Evolutionary conservation across 768 basidiomycete genomes (phyloP), one percentile per base, ranked within the genome.

Genomic region (Mycena metata): DNA sequence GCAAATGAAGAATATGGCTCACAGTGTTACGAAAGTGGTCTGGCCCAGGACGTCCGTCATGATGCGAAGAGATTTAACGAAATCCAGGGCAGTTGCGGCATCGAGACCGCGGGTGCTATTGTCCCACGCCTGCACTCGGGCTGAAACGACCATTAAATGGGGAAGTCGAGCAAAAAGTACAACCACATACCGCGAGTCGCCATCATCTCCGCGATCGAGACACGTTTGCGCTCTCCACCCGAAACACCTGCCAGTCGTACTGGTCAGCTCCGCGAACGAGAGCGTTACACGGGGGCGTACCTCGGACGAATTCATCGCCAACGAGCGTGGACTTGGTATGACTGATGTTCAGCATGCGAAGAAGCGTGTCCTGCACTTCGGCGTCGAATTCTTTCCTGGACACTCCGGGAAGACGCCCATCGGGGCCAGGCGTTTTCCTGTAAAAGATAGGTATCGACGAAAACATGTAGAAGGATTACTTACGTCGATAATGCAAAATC

Each of bases 171-270:
- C 15, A 42, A 21, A n/a, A 6, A 45, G 42, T 39, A 3, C 10
- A 3, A 12, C 23, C 6, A 33, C 58, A 11, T 58, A 67, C 66
- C 66, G 57, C 92, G 89, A 2, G 91, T 92, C 1, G 92, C 86
- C 88, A 94, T 90, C 87, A 93, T 94, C 79, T 96, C 95, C 13
- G 92, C 91, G 72, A 96, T 96, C 64, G 90, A 90, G 17, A 96
- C 90, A 47, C 85, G 85, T 68, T 96, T 96, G 58, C 90, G 85
- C 74, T 94, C 93, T 21, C 93, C 93, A 47, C 93, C 93, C 0
- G 90, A 91, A 16, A 94, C 88, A 24, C 92, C 66, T 67, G 7
- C 33, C 23, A 4, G 23, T 2, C 24, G 33, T 15, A 21, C 19
- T 35, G 5, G 23, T 58, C 26, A 46, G 42, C 16, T 7, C 43